Evolutionary conservation across 225 moss, liverwort and hornwort genomes (phyloP), one percentile per base, ranked within the genome.

Genomic region (Straminergon stramineum): DNA sequence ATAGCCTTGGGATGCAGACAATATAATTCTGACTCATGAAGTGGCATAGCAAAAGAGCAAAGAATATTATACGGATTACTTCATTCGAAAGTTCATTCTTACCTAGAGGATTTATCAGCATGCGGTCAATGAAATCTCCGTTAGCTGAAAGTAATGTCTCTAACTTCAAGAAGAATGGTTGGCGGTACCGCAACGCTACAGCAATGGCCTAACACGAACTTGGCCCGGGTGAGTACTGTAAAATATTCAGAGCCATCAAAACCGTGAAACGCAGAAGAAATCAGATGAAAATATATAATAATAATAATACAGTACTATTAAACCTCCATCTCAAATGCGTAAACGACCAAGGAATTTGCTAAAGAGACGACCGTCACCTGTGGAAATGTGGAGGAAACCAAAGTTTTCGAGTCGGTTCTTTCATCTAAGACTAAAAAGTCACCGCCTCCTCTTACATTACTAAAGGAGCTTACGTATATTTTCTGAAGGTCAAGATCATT

Each of bases 41-140:
- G 39, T 35, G 81, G 45, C 73, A 82, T 81, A 75, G 81, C 77
- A 61, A 66, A 83, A 39, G 58, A 76, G 48, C 10, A 60, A 34
- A 5, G 83, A 86, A 57, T 64, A 37, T 26, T 27, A n/a, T 23
- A 28, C 41, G 28, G n/a, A 79, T 77, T n/a, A 26, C 22, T 78
- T 70, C 31, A 27, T 82, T 77, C 30, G 27, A 74, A 90, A 71
- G 41, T 31, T 45, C 77, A 63, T 78, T 48, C 93, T 90, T 88
- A 94, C 93, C 93, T 18, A 91, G 41, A 75, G 93, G 93, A 84
- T 94, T 94, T 67, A 94, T 93, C 65, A 94, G 87, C 94, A 94
- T 94, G 79, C 92, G 92, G 82, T 94, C 90, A 70, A 94, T 92
- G 70, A 94, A 94, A 88, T 94, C 94, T 64, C 85, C 87, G 86